Percentiles rank a stretch among this genome's conserved stretches.
Evolutionary conservation across 441 rosid species (phyloP).

Genomic region (Jatropha podagrica): DNA sequence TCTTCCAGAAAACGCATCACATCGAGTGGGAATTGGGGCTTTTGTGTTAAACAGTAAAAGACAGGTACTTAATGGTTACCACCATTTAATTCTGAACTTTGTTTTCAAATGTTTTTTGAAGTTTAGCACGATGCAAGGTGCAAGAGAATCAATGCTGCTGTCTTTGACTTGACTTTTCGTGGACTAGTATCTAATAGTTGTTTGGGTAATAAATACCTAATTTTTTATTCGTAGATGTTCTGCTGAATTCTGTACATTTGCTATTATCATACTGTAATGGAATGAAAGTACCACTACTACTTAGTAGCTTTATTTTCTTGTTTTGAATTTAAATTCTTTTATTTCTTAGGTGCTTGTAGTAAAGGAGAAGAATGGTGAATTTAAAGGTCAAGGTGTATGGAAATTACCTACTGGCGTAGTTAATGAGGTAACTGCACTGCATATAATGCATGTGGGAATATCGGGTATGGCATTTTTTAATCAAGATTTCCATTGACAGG

Average conservation of each 20-base stretch:
- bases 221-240: background rate
- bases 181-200: background rate
- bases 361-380: slow-evolving; percentile 59
- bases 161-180: background rate
- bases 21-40: slow-evolving; percentile 71
- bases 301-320: background rate
- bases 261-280: background rate
- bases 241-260: background rate
- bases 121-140: background rate
- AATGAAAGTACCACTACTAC: background rate
- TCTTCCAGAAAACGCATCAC: slow-evolving; percentile 73
- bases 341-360: slow-evolving; percentile 64
- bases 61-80: slow-evolving; percentile 35
- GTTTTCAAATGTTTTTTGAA: background rate
- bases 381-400: slow-evolving; percentile 58
- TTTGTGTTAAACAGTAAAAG: slow-evolving; percentile 49
- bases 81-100: background rate
- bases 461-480: background rate
- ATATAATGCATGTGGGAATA: background rate
- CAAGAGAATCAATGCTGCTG: background rate
- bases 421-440: slow-evolving; percentile 46
- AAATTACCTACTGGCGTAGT: slow-evolving; percentile 77
- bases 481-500: background rate
- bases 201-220: background rate
- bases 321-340: slow-evolving; percentile 1